Percentiles rank a stretch among this genome's conserved stretches.
These are phyloP conservation scores for Eimeria mitis DNA, from an alignment of 169 alveolate genomes.

Conservation along the genomic window DNA sequence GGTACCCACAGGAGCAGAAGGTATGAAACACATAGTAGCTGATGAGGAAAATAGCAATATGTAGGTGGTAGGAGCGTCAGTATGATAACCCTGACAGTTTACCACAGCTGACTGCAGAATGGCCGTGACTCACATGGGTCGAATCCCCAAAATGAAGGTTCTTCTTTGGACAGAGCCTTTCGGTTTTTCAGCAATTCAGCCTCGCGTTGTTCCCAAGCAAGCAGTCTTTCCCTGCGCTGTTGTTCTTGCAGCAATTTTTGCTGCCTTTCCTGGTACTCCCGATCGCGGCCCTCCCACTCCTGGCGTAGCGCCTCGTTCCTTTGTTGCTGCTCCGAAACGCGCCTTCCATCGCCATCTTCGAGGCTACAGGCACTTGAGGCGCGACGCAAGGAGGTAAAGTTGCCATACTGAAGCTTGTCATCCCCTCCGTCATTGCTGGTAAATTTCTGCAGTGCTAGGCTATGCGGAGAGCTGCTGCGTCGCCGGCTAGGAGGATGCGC, in stretches of 20 bases:
- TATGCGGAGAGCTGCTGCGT: slow-evolving; percentile 75
- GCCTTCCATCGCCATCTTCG: slow-evolving; percentile 27
- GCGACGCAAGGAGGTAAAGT: slow-evolving; percentile 30
- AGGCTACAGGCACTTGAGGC: slow-evolving; percentile 62
- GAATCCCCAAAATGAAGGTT: slow-evolving; percentile 70
- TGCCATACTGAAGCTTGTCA: not conserved
- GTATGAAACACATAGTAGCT: not conserved
- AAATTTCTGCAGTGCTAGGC: slow-evolving; percentile 14
- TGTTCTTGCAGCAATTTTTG: slow-evolving; percentile 39
- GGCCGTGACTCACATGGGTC: slow-evolving; percentile 62
- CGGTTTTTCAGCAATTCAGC: slow-evolving; percentile 66
- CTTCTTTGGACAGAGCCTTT: slow-evolving; percentile 67
- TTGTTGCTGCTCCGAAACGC: slow-evolving; percentile 64
- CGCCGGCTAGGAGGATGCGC: slow-evolving; percentile 45
- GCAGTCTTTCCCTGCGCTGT: slow-evolving; percentile 47
- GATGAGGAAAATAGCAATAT: not conserved
- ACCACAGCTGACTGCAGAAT: not conserved
- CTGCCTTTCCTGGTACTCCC: slow-evolving; percentile 71
- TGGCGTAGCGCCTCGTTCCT: slow-evolving; percentile 52
- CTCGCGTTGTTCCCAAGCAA: slow-evolving; percentile 62
- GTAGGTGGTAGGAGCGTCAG: not conserved
- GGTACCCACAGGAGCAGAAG: not conserved
- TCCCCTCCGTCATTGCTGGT: slow-evolving; percentile 1
- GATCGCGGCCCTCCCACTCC: slow-evolving; percentile 54
- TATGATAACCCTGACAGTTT: not conserved